Evolutionary conservation across 73 alveolate species (phyloP), one percentile per base, ranked within the genome.

Genomic region (Paramecium biaurelia): DNA sequence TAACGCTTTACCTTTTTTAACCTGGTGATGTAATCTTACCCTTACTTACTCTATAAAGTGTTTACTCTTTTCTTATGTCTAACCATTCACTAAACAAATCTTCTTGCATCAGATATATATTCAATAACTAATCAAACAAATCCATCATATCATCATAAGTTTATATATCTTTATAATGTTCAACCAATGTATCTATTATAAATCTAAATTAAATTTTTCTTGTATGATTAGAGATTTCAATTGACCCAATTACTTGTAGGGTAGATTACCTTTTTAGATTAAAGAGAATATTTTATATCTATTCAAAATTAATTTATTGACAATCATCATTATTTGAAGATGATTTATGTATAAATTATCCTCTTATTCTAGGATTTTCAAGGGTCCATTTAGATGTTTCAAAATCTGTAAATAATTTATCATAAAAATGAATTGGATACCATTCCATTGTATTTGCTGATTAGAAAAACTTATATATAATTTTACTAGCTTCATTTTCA

Each of bases 401-500:
- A 5, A 24, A 79, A 79, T 79, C 90, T 79, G 70, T 79, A 21
- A 79, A 79, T 79, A 79, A 24, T 42, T 79, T 43, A 42, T 32
- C 70, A 42, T 79, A 79, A 43, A 79, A 79, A 38, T 79, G 56
- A 1, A 79, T 12, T 0, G 90, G 90, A 43, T 79, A 43, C 42
- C 63, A 79, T 43, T 26, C 72, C 70, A 45, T 18, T 20, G 32
- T 38, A 42, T 30, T 10, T 2, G 90, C 76, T 30, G 70, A 30
- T 23, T 38, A 41, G 47, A 79, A 79, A 24, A 79, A 79, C 30
- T 24, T 43, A 18, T 15, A 79, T 5, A 79, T 30, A 6, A 24
- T 23, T 79, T 79, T 79, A 79, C 76, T 79, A 43, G 70, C 47
- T 45, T 79, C 90, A 42, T 79, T 79, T 79, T 79, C 90, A 20